phyloP scores from a whole-genome alignment of 345 rosid genomes.

The Aegle marmelos region DNA sequence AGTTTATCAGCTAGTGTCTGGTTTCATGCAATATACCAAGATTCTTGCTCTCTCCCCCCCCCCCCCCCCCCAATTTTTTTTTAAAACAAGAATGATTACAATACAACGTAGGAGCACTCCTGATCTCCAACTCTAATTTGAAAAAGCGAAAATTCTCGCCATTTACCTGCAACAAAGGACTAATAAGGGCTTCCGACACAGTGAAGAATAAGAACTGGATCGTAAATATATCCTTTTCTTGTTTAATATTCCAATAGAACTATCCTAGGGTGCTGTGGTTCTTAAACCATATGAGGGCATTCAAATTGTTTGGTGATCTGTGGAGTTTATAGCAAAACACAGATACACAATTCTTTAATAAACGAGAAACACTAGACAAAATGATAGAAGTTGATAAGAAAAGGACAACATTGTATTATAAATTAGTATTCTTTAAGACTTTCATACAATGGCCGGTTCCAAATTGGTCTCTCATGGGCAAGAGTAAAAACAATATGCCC shows the following conservation, averaged over 20 bases:
- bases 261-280: not conserved
- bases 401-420: not conserved
- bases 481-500: not conserved
- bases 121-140: too few species aligned
- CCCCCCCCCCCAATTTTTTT: too few species aligned
- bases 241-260: not conserved
- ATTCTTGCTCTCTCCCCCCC: too few species aligned
- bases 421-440: not conserved
- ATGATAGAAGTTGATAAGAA: not conserved
- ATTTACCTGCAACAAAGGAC: too few species aligned
- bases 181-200: too few species aligned
- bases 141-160: too few species aligned
- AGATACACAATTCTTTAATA: not conserved
- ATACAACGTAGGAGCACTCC: too few species aligned
- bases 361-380: not conserved
- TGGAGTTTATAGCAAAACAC: not conserved
- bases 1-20: not conserved
- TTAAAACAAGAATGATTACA: too few species aligned
- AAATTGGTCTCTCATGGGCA: not conserved
- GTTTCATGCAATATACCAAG: not conserved
- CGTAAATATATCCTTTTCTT: not conserved
- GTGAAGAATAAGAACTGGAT: too few species aligned
- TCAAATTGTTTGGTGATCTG: not conserved
- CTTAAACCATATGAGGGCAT: not conserved
- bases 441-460: constrained; percentile 5